Conservation (phyloP, 2,329 filamentous ascomycete genomes). For the Emericellopsis atlantica region DNA sequence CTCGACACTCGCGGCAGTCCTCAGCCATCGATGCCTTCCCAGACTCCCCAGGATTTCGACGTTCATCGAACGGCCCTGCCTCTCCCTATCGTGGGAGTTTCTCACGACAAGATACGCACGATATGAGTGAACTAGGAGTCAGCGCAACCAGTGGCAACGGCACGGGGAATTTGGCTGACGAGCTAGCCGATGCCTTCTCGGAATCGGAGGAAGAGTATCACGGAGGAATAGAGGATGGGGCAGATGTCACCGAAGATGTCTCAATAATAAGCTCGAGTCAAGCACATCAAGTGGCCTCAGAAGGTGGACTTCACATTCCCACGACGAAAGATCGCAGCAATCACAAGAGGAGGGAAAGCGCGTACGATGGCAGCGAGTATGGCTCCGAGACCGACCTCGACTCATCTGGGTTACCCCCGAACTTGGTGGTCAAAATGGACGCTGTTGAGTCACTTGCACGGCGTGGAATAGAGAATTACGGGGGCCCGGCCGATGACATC, state of each 20-base stretch:
- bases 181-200: slow-evolving; percentile 62
- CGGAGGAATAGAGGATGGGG: too few relatives aligned
- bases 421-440: slow-evolving; percentile 57
- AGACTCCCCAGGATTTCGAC: slow-evolving; percentile 31
- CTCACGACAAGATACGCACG: slow-evolving; percentile 33
- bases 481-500: slow-evolving; percentile 51
- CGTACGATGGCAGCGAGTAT: slow-evolving; percentile 65
- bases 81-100: slow-evolving; percentile 34
- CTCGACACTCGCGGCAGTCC: slow-evolving; percentile 45
- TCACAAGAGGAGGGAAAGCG: slow-evolving; percentile 40
- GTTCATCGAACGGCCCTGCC: slow-evolving; percentile 36
- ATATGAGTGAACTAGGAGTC: slow-evolving; percentile 30
- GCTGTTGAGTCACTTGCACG: slow-evolving; percentile 59
- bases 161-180: slow-evolving; percentile 68
- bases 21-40: slow-evolving; percentile 38
- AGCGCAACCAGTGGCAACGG: slow-evolving; percentile 36
- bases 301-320: neutral
- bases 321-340: slow-evolving; percentile 28
- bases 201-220: slow-evolving; percentile 47
- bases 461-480: slow-evolving; percentile 52
- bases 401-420: slow-evolving; percentile 52
- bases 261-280: neutral
- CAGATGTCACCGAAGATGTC: neutral
- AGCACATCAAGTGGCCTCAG: neutral
- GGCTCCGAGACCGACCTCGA: slow-evolving; percentile 62